These are phyloP conservation scores for Rehmannia glutinosa DNA, from an alignment of 257 asterid species.

Conservation along the genomic window DNA sequence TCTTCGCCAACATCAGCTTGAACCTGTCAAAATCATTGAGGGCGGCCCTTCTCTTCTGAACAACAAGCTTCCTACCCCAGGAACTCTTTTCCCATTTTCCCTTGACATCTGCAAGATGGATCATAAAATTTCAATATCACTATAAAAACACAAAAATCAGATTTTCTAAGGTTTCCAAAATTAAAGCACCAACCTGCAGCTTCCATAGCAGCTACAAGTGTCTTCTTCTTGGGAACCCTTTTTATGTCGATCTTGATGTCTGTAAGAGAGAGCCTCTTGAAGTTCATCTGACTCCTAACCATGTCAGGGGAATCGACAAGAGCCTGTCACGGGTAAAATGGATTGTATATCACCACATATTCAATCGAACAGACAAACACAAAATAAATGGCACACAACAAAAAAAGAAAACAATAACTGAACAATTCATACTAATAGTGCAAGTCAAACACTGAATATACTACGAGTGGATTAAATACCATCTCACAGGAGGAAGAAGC, in stretches of 20 bases:
- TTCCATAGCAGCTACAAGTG: conserved; percentile 54
- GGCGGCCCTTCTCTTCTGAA: conserved; percentile 51
- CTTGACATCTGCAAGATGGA: conserved; percentile 39
- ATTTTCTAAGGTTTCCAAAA: not conserved
- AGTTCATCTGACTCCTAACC: conserved; percentile 58
- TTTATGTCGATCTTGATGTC: conserved; percentile 52
- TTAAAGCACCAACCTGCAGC: conserved; percentile 43
- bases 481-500: too few species aligned
- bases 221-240: conserved; percentile 53
- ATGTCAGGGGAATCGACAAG: conserved; percentile 58
- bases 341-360: not conserved
- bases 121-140: not conserved
- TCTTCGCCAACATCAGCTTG: conserved; percentile 58
- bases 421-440: too few species aligned
- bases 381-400: not conserved
- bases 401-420: not conserved
- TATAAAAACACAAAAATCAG: too few species aligned
- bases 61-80: conserved; percentile 60
- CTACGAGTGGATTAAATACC: too few species aligned
- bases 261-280: conserved; percentile 56
- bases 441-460: too few species aligned
- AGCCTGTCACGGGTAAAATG: conserved; percentile 30
- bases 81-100: conserved; percentile 61
- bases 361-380: not conserved
- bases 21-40: conserved; percentile 55